A percentile compares a stretch with the other conserved stretches of the same genome.
Evolutionary conservation across 495 filamentous ascomycete species (phyloP).

Genomic region (Cercophora newfieldiana): DNA sequence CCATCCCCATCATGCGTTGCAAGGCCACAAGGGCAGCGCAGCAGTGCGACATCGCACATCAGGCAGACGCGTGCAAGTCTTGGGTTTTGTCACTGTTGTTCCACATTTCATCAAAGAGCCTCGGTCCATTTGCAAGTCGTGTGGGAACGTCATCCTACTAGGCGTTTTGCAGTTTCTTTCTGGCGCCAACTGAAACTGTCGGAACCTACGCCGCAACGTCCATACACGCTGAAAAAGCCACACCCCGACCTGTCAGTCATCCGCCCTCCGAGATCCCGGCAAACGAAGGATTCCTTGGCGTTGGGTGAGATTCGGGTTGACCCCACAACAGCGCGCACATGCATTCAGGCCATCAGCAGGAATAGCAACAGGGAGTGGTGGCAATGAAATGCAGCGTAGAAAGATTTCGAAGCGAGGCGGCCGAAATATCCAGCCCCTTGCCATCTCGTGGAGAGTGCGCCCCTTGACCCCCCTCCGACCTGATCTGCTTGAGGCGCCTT

Average conservation of each 20-base stretch:
- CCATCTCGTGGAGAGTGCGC: not conserved
- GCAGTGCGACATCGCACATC: not conserved
- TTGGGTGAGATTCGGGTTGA: conserved; percentile 1
- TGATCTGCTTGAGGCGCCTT: conserved; percentile 8
- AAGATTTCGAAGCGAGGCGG: not conserved
- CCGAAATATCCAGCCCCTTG: not conserved
- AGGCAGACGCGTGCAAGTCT: not conserved
- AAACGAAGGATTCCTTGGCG: conserved; percentile 16
- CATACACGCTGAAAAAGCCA: not conserved
- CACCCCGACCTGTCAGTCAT: not conserved
- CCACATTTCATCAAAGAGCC: not conserved
- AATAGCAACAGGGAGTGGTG: not conserved
- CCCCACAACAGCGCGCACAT: not conserved
- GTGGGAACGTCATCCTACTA: not conserved
- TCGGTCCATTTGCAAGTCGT: not conserved
- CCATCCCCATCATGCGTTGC: not conserved
- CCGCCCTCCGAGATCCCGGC: not conserved
- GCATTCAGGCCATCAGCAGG: conserved; percentile 4
- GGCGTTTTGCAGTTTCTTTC: not conserved
- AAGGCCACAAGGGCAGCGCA: not conserved
- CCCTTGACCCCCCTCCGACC: not conserved
- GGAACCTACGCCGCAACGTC: no score
- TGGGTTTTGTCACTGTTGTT: not conserved
- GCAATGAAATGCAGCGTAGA: not conserved
- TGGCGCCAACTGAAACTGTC: conserved; percentile 9